A percentile compares a stretch with the other conserved stretches of the same genome.
phyloP scores from a whole-genome alignment of 1,139 yeast species.

The Geotrichum candidum region DNA sequence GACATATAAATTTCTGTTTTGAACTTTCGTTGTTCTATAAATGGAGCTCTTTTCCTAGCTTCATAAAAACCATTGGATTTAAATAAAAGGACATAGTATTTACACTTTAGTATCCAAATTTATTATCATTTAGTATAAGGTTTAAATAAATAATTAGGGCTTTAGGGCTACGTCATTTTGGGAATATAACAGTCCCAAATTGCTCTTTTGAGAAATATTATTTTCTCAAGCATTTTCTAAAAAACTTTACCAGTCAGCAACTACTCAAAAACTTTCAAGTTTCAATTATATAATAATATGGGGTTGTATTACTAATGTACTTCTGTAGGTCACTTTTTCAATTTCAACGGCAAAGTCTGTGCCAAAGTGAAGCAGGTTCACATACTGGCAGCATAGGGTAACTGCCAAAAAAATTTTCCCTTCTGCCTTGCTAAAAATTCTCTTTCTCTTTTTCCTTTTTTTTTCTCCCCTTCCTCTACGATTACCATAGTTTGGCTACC shows the following conservation, averaged over 20 bases:
- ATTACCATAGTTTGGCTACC: conserved; percentile 14
- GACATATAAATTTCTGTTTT: too few species aligned
- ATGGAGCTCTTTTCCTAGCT: too few species aligned
- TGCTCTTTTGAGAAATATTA: too few species aligned
- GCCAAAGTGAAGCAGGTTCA: background rate
- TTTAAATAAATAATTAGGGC: too few species aligned
- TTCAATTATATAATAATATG: background rate
- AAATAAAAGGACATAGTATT: too few species aligned
- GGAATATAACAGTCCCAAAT: too few species aligned
- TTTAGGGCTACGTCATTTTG: too few species aligned
- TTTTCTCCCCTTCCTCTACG: conserved; percentile 2
- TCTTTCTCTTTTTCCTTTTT: background rate
- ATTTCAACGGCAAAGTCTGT: background rate
- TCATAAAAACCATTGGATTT: too few species aligned
- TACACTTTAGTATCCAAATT: too few species aligned
- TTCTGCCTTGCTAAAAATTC: background rate
- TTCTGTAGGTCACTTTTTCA: background rate
- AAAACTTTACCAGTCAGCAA: background rate
- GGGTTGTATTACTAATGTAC: background rate
- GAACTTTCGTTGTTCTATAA: too few species aligned
- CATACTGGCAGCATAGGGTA: background rate
- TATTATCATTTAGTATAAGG: too few species aligned
- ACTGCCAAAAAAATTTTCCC: conserved; percentile 3
- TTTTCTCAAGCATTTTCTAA: background rate
- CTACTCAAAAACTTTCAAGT: background rate